These are phyloP conservation scores for Tricholoma matsutake DNA, from an alignment of 768 basidiomycete genomes.

Conservation along the genomic window DNA sequence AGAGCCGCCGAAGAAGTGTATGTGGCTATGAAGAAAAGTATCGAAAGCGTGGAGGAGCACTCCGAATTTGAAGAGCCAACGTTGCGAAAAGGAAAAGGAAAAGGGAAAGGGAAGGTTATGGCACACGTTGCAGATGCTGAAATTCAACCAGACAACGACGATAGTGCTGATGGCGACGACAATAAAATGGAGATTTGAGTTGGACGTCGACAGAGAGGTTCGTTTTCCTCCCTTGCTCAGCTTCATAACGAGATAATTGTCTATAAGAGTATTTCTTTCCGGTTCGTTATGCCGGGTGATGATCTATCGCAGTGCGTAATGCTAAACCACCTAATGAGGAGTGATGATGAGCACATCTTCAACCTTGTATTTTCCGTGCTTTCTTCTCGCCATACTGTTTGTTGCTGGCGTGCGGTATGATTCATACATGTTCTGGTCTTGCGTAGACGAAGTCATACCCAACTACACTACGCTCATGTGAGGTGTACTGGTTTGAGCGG, in stretches of 20 bases:
- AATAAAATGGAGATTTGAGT: conserved; percentile 43
- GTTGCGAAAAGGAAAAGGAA: neutral
- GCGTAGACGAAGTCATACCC: too few species aligned
- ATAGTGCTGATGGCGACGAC: conserved; percentile 29
- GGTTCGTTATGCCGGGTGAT: too few species aligned
- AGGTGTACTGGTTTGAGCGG: too few species aligned
- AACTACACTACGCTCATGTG: too few species aligned
- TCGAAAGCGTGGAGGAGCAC: conserved; percentile 20
- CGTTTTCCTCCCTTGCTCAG: neutral
- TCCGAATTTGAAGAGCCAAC: neutral
- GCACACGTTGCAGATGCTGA: conserved; percentile 14
- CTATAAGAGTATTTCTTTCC: too few species aligned
- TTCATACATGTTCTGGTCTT: too few species aligned
- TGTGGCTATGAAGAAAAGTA: conserved; percentile 41
- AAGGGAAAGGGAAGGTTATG: neutral
- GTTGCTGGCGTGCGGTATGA: too few species aligned
- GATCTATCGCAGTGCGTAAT: too few species aligned
- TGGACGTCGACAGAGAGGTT: neutral
- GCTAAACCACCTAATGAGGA: too few species aligned
- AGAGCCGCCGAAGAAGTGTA: conserved; percentile 47
- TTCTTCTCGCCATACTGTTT: too few species aligned
- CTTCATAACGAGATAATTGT: neutral
- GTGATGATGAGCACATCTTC: too few species aligned
- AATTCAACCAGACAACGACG: conserved; percentile 4
- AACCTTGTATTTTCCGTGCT: too few species aligned